These are phyloP conservation scores for Euphorbia corollata DNA, from an alignment of 441 rosid species.

Conservation along the genomic window DNA sequence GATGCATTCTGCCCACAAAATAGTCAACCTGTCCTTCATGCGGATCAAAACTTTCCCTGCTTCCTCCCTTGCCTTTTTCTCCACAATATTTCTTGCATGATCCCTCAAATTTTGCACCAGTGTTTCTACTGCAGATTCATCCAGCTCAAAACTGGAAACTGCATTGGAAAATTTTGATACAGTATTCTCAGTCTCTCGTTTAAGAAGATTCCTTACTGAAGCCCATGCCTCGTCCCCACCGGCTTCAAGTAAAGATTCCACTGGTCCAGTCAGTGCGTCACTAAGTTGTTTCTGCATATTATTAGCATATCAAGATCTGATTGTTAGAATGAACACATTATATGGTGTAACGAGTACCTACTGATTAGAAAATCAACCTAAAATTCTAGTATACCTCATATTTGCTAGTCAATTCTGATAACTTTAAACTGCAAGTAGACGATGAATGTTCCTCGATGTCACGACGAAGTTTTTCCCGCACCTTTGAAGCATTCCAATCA, in stretches of 20 bases:
- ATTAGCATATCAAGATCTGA: slow-evolving; percentile 16
- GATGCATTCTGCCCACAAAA: no score
- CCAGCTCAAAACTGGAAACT: slow-evolving; percentile 63
- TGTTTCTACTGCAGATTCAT: slow-evolving; percentile 30
- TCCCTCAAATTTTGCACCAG: slow-evolving; percentile 46
- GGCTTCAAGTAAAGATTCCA: slow-evolving; percentile 55
- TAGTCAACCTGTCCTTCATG: slow-evolving; percentile 69
- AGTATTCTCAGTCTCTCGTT: slow-evolving; percentile 46
- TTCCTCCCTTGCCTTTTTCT: slow-evolving; percentile 69
- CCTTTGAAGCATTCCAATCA: slow-evolving; percentile 59
- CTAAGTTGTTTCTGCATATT: slow-evolving; percentile 49
- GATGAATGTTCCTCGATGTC: slow-evolving; percentile 53
- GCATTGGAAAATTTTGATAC: slow-evolving; percentile 40
- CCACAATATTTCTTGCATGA: slow-evolving; percentile 54
- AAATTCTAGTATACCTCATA: slow-evolving; percentile 42
- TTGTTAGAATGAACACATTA: slow-evolving; percentile 7
- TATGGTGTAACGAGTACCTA: neutral
- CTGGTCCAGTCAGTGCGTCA: slow-evolving; percentile 47
- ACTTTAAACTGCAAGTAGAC: slow-evolving; percentile 38
- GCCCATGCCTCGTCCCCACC: slow-evolving; percentile 65
- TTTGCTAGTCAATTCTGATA: slow-evolving; percentile 44
- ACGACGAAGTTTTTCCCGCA: slow-evolving; percentile 52
- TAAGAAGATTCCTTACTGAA: slow-evolving; percentile 62
- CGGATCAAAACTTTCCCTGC: slow-evolving; percentile 61
- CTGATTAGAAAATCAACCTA: neutral